These are phyloP conservation scores for Gossypium aridum DNA, from an alignment of 441 rosid genomes.

Conservation along the genomic window DNA sequence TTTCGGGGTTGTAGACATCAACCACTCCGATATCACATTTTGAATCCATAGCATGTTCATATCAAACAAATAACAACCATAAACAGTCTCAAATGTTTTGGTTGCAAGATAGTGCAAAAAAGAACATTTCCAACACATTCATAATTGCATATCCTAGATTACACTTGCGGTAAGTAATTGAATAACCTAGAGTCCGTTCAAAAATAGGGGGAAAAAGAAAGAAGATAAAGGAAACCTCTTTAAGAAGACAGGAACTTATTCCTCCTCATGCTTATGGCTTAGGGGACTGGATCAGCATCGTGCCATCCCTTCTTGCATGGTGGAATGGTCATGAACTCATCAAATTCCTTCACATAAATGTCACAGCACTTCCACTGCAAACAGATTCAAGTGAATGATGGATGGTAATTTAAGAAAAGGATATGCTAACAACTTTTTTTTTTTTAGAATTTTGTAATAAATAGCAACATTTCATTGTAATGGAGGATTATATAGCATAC, in stretches of 20 bases:
- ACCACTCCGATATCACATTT: neutral
- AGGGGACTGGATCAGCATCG: conserved; percentile 32
- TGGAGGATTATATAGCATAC: conserved; percentile 22
- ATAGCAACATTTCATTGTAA: neutral
- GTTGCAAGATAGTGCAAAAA: neutral
- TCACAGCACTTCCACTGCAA: conserved; percentile 96
- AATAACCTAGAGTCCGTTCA: neutral
- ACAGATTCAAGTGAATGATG: neutral
- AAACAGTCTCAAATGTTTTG: neutral
- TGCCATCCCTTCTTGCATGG: conserved; percentile 98
- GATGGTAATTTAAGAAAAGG: neutral
- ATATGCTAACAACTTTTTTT: neutral
- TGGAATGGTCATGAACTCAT: conserved; percentile 86
- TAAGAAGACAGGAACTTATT: neutral
- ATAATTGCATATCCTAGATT: neutral
- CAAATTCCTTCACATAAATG: conserved; percentile 82
- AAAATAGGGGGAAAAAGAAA: neutral
- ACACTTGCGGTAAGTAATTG: neutral
- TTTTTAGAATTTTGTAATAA: neutral
- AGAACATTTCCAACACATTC: neutral
- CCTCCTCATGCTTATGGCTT: conserved; percentile 5
- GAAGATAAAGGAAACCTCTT: neutral
- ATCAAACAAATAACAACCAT: neutral
- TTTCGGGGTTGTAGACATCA: neutral
- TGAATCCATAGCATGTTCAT: neutral